Percentiles rank a stretch among this genome's conserved stretches.
phyloP scores from a whole-genome alignment of 805 yeast species.

The Saccharomycopsis fodiens region DNA sequence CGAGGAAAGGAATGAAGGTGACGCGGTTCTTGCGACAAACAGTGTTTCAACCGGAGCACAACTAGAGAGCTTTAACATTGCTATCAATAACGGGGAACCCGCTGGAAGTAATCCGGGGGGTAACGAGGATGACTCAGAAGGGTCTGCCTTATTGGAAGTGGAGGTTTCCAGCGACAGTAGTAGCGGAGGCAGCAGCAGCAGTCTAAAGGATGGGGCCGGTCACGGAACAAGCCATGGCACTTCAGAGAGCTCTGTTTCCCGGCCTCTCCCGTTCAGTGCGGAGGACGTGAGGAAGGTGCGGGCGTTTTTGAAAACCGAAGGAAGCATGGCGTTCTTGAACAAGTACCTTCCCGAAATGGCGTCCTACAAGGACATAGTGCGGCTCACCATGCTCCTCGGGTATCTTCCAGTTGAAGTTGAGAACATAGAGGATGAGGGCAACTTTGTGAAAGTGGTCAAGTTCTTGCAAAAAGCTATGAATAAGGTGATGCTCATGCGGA shows the following conservation, averaged over 20 bases:
- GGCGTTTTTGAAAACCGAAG: conserved; percentile 48
- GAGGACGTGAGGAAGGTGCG: conserved; percentile 41
- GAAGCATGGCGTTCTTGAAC: conserved; percentile 52
- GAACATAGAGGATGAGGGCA: conserved; percentile 34
- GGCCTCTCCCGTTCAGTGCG: conserved; percentile 28
- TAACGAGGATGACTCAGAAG: no score
- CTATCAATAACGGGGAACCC: no score
- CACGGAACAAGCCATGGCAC: neutral
- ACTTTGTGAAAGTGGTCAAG: conserved; percentile 40
- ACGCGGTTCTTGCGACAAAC: no score
- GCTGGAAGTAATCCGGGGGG: no score
- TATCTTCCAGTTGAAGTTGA: conserved; percentile 30
- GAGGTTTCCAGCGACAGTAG: neutral
- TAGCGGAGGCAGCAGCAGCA: neutral
- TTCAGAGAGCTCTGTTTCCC: neutral
- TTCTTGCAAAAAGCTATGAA: conserved; percentile 58
- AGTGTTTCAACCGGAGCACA: no score
- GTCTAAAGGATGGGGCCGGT: neutral
- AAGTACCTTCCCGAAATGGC: conserved; percentile 56
- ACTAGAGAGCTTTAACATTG: no score
- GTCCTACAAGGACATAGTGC: conserved; percentile 47
- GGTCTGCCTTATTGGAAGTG: no score
- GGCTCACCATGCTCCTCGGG: conserved; percentile 57
- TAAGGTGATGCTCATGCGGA: conserved; percentile 49
- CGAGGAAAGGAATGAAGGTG: no score